phyloP scores from a whole-genome alignment of 164 flowering plant species.

The Tetracentron sinense region DNA sequence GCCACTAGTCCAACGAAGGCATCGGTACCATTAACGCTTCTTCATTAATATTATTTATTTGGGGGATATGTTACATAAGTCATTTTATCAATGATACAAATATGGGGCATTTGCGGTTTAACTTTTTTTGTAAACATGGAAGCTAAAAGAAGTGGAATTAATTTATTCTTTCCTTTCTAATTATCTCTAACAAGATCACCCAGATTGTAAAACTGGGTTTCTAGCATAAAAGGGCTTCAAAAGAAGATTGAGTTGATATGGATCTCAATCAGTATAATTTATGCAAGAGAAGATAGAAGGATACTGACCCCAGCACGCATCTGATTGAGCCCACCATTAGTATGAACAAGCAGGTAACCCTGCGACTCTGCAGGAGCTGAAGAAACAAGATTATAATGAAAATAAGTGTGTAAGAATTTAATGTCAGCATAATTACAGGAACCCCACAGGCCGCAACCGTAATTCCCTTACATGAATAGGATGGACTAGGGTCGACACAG shows the following conservation, averaged over 20 bases:
- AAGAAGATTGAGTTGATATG: not conserved
- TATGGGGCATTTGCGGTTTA: not conserved
- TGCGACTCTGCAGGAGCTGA: slow-evolving; percentile 65
- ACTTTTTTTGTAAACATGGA: not conserved
- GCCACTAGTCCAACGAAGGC: too few relatives aligned
- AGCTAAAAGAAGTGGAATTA: not conserved
- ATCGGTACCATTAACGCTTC: too few relatives aligned
- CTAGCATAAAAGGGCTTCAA: not conserved
- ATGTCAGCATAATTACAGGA: not conserved
- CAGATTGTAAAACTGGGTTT: not conserved
- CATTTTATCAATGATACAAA: too few relatives aligned
- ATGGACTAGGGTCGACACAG: slow-evolving; percentile 57
- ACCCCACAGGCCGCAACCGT: not conserved
- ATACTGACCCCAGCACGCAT: slow-evolving; percentile 96
- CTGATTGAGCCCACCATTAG: slow-evolving; percentile 99
- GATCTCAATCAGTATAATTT: not conserved
- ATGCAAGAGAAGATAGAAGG: not conserved
- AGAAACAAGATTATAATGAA: slow-evolving; percentile 17
- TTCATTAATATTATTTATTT: too few relatives aligned
- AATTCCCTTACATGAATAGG: slow-evolving; percentile 65
- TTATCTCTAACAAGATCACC: not conserved
- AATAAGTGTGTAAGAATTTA: not conserved
- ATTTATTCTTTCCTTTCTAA: not conserved
- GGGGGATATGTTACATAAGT: too few relatives aligned
- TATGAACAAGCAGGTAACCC: slow-evolving; percentile 81